Base-by-base conservation (phyloP, 805 yeast species). In the Candida oleophila region DNA sequence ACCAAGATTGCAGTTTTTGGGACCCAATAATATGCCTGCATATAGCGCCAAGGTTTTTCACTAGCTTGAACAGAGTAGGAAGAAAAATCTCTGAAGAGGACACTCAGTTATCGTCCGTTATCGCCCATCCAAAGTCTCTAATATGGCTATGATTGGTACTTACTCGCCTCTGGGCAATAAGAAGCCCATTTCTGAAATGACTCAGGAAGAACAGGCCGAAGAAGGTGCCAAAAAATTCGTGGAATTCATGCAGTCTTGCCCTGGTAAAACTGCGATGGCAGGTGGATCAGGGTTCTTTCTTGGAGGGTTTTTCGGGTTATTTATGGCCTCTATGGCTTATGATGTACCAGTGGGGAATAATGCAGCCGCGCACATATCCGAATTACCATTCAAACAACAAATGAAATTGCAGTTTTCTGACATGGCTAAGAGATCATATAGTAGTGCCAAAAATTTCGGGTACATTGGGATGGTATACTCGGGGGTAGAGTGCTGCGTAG, bases 281-380 rank as follows among this genome's bases (percentile, higher is more conserved):
- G 98, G 97, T 50, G 97, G 85, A 18, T 83, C 96, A 12, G 98
- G 98, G 19, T 92, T 89, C 67, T 91, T 85, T 34, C 80, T 92
- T 33, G 98, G 98, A 69, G 98, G 97, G 50, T 87, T 91, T 49
- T 90, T 92, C 65, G 97, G 98, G 51, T 70, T 94, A 42, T 90
- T 92, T 72, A 94, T 92, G 97, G 92, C 94, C 1, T 78, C 83
- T 11, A 78, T 67, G 83, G 82, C 91, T 0, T 89, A 87, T 60
- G 96, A 88, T 65, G 89, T 87, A 1, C 89, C 95, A 1, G 74
- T 80, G 7, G 86, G 89, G 34, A 78, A 81, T 0, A 66, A 73
- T 12, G 68, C 70, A 2, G 76, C 63, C n/a, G 70, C 70, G 36
- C 83, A 80, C 51, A 83, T 89, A 43, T 77, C 90, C 3, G 95